Percentiles rank a stretch among this genome's conserved stretches.
phyloP scores from a whole-genome alignment of 192 early-diverging fungal genomes.

The Glomus cerebriforme region DNA sequence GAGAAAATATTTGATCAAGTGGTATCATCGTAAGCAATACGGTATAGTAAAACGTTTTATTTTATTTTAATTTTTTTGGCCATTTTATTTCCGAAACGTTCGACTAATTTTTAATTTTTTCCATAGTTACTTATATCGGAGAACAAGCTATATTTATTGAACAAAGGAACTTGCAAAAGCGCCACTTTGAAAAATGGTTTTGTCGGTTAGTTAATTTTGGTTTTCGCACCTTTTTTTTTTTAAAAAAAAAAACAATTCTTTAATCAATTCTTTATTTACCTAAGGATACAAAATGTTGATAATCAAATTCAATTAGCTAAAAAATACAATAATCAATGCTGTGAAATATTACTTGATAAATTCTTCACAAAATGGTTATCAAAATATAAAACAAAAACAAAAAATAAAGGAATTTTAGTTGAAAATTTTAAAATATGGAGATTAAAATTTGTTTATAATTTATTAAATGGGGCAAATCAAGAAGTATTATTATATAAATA shows the following conservation, averaged over 20 bases:
- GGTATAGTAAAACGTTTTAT: neutral
- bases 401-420: neutral
- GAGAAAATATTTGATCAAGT: neutral
- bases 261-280: neutral
- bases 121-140: neutral
- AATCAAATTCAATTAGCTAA: neutral
- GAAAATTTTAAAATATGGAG: constrained; percentile 21
- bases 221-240: neutral
- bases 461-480: neutral
- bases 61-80: neutral
- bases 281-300: neutral
- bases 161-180: neutral
- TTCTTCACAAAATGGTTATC: neutral
- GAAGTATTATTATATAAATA: neutral
- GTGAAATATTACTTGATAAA: neutral
- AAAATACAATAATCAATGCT: neutral
- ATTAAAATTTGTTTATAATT: constrained; percentile 9
- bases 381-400: neutral
- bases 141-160: neutral
- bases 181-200: neutral
- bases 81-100: no score
- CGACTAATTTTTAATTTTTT: neutral
- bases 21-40: neutral
- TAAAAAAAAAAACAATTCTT: no score
- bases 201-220: neutral